A percentile compares a stretch with the other conserved stretches of the same genome.
Evolutionary conservation across 345 rosid genomes (phyloP).

Genomic region (Eucalyptus viminalis): DNA sequence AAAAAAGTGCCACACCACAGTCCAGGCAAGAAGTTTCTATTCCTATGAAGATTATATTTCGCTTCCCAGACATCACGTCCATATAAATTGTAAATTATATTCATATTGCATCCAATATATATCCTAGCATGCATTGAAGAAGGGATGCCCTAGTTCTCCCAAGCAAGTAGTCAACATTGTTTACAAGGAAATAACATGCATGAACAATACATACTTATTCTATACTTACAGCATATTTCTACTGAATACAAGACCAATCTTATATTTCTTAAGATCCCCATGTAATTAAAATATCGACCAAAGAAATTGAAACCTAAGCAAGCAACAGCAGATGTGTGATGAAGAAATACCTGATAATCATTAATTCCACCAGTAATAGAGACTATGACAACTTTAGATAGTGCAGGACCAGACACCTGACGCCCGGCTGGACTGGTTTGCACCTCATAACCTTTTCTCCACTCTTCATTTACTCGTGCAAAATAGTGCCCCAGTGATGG

Average conservation of each 20-base stretch:
- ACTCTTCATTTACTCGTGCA: slow-evolving; percentile 61
- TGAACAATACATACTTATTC: not conserved
- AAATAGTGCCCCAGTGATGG: slow-evolving; percentile 91
- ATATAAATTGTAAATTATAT: not conserved
- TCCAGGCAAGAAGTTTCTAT: not conserved
- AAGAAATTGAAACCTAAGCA: not conserved
- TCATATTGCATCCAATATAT: not conserved
- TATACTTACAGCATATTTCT: not conserved
- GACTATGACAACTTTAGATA: slow-evolving; percentile 68
- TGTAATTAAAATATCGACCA: not conserved
- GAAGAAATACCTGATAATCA: slow-evolving; percentile 72
- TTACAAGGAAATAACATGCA: not conserved
- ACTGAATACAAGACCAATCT: not conserved
- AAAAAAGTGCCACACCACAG: not conserved
- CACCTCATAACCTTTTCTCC: slow-evolving; percentile 75
- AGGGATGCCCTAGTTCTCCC: not conserved
- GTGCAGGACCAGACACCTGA: slow-evolving; percentile 41
- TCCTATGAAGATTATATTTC: not conserved
- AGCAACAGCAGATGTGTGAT: not conserved
- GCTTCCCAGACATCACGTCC: not conserved
- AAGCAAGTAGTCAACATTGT: not conserved
- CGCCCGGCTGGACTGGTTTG: slow-evolving; percentile 39
- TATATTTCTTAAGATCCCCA: not conserved
- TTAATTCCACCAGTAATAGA: slow-evolving; percentile 88
- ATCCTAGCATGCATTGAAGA: not conserved